phyloP scores from a whole-genome alignment of 768 basidiomycete genomes.

The Rhizopogon salebrosus region DNA sequence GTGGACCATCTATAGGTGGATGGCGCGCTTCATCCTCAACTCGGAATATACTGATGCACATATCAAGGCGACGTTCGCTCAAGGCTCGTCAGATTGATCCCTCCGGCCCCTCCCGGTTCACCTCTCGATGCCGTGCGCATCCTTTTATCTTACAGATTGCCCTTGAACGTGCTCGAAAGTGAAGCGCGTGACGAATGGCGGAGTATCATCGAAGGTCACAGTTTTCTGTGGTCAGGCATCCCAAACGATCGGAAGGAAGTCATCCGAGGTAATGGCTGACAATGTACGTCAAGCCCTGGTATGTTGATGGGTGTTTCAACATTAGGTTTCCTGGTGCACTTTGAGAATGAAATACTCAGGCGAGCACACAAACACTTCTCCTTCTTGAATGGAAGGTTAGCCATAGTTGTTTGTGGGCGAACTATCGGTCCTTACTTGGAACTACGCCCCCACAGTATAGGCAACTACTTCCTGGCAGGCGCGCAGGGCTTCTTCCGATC shows the following conservation, averaged over 20 bases:
- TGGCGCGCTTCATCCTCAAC: conserved; percentile 6
- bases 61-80: conserved; percentile 80
- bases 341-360: conserved; percentile 82
- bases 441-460: conserved; percentile 47
- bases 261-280: conserved; percentile 60
- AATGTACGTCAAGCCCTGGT: background rate
- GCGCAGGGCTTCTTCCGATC: conserved; percentile 89
- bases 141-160: conserved; percentile 77
- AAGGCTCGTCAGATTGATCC: conserved; percentile 83
- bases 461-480: conserved; percentile 89
- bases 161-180: conserved; percentile 58
- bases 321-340: conserved; percentile 86
- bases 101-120: conserved; percentile 50
- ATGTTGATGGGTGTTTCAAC: background rate
- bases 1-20: conserved; percentile 78
- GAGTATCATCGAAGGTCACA: conserved; percentile 85
- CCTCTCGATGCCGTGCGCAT: conserved; percentile 69
- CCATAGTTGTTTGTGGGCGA: background rate
- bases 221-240: conserved; percentile 76
- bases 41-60: conserved; percentile 4
- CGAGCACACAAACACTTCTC: conserved; percentile 93
- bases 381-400: conserved; percentile 83
- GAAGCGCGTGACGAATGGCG: conserved; percentile 89
- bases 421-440: background rate
- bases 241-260: conserved; percentile 88